A percentile compares a stretch with the other conserved stretches of the same genome.
phyloP scores from a whole-genome alignment of 1,284 basidiomycete genomes.

The Apiotrichum brassicae region DNA sequence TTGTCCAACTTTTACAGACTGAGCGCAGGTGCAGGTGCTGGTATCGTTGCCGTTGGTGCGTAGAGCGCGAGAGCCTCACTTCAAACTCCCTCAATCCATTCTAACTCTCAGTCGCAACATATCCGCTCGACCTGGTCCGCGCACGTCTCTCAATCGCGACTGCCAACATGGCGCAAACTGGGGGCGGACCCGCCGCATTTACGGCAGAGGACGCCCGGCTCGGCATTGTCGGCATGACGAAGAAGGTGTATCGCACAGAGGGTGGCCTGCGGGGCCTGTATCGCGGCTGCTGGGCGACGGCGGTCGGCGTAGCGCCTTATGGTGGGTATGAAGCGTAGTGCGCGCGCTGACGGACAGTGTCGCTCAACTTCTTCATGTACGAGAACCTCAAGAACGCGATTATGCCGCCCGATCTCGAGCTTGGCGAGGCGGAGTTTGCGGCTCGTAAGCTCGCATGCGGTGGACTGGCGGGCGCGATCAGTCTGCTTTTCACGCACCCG shows the following conservation, averaged over 20 bases:
- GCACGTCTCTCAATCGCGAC: conserved; percentile 90
- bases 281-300: conserved; percentile 73
- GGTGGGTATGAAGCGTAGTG: background rate
- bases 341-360: conserved; percentile 41
- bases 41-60: conserved; percentile 80
- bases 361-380: conserved; percentile 47
- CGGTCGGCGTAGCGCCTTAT: conserved; percentile 87
- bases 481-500: conserved; percentile 90
- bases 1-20: conserved; percentile 78
- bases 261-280: conserved; percentile 82
- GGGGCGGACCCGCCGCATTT: conserved; percentile 19
- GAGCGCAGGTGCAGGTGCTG: conserved; percentile 77
- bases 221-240: conserved; percentile 80
- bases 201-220: conserved; percentile 48
- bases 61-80: too few species aligned
- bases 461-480: conserved; percentile 58
- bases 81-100: too few species aligned
- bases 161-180: conserved; percentile 42
- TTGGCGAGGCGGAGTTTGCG: conserved; percentile 30
- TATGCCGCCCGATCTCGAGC: conserved; percentile 22
- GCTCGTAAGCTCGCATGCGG: conserved; percentile 49
- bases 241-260: conserved; percentile 82
- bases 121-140: conserved; percentile 86
- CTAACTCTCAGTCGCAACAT: conserved; percentile 61
- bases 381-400: conserved; percentile 32